Conservation (phyloP, 768 basidiomycete species). For the Sporobolomyces pararoseus region DNA sequence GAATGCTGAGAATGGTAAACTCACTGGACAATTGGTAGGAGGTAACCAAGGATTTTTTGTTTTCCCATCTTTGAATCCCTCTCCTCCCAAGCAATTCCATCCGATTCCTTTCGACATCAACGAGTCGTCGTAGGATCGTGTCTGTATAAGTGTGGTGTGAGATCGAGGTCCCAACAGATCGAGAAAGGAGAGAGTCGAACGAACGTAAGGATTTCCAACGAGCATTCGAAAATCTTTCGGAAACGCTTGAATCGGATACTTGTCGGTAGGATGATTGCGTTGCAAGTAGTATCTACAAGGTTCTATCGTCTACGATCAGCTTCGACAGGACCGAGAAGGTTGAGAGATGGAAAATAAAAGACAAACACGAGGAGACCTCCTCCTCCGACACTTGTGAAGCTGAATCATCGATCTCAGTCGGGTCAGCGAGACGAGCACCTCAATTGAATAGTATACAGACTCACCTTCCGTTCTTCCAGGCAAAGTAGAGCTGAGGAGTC, state of each 20-base stretch:
- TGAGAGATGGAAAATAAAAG: not conserved
- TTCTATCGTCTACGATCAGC: too few species aligned
- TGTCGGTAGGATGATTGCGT: not conserved
- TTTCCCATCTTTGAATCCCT: not conserved
- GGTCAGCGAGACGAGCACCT: too few species aligned
- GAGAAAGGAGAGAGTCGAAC: not conserved
- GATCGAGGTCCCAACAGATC: too few species aligned
- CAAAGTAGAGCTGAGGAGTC: conserved; percentile 23
- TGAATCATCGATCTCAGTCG: not conserved
- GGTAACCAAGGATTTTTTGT: conserved; percentile 6
- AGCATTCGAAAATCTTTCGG: conserved; percentile 36
- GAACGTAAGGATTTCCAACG: conserved; percentile 32
- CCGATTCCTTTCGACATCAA: conserved; percentile 22
- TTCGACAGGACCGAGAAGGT: not conserved
- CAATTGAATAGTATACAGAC: not conserved
- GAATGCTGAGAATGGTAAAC: not conserved
- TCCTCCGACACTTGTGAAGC: conserved; percentile 18
- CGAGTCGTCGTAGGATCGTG: conserved; percentile 13
- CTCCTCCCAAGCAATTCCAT: conserved; percentile 19
- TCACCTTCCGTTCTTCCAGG: conserved; percentile 13
- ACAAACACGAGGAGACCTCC: not conserved
- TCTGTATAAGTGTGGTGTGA: not conserved
- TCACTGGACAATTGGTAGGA: conserved; percentile 18
- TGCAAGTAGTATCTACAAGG: conserved; percentile 20
- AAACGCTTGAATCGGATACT: conserved; percentile 3